Percentiles rank a stretch among this genome's conserved stretches.
These are phyloP conservation scores for Lactarius trivialis DNA, from an alignment of 768 basidiomycete species.

Conservation along the genomic window DNA sequence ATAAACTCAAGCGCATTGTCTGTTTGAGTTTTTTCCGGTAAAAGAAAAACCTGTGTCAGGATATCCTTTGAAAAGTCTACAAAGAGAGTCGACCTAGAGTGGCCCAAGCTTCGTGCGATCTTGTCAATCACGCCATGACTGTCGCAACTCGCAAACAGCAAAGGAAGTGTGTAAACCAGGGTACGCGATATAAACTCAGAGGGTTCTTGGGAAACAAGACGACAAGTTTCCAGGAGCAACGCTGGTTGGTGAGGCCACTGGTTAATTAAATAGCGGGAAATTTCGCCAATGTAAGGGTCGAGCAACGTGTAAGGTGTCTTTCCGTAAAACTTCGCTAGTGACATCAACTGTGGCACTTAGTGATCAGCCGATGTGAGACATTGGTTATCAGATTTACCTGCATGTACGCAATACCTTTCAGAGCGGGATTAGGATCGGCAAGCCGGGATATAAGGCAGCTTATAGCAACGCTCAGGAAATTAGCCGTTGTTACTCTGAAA, in stretches of 20 bases:
- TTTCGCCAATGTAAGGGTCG: constrained; percentile 58
- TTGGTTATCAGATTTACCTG: constrained; percentile 41
- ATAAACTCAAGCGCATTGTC: constrained; percentile 58
- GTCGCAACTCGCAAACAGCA: constrained; percentile 59
- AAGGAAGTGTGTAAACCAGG: constrained; percentile 58
- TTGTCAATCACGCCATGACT: constrained; percentile 49
- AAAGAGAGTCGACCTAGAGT: constrained; percentile 43
- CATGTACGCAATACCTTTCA: constrained; percentile 61
- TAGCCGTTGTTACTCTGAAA: constrained; percentile 41
- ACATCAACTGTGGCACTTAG: constrained; percentile 43
- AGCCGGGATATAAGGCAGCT: constrained; percentile 61
- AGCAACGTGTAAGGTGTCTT: constrained; percentile 62
- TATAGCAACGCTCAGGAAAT: constrained; percentile 52
- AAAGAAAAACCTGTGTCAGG: constrained; percentile 59
- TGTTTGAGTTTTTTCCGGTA: constrained; percentile 48
- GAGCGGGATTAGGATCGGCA: constrained; percentile 56
- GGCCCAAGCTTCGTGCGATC: constrained; percentile 48
- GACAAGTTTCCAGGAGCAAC: constrained; percentile 57
- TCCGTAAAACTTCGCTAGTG: constrained; percentile 49
- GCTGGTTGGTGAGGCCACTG: constrained; percentile 52
- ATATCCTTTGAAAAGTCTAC: constrained; percentile 52
- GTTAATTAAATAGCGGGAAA: constrained; percentile 59
- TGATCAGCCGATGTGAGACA: constrained; percentile 13
- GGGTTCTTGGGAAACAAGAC: constrained; percentile 53
- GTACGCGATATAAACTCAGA: constrained; percentile 59